Evolutionary conservation across 2,329 filamentous ascomycete genomes (phyloP).

Genomic region (Bipolaris oryzae): DNA sequence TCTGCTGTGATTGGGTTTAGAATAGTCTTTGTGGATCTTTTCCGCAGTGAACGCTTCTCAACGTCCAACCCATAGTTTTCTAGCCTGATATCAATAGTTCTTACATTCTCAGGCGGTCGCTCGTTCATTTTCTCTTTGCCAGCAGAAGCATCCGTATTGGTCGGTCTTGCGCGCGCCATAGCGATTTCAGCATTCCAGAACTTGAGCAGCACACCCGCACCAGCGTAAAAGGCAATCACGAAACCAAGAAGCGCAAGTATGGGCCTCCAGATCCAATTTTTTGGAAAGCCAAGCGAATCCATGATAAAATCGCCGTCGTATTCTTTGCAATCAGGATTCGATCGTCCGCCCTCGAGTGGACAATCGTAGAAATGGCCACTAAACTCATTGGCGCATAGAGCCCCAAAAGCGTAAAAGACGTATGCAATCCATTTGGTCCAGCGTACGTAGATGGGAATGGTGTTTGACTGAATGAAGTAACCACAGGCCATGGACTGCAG

Average conservation of each 20-base stretch:
- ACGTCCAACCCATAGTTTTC: constrained; percentile 68
- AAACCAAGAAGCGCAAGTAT: constrained; percentile 69
- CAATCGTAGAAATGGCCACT: constrained; percentile 74
- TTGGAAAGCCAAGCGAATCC: constrained; percentile 69
- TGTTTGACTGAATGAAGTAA: constrained; percentile 75
- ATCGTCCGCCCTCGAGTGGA: constrained; percentile 65
- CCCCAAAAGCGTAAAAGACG: constrained; percentile 73
- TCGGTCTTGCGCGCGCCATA: constrained; percentile 66
- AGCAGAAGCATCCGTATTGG: constrained; percentile 64
- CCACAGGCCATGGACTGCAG: constrained; percentile 76
- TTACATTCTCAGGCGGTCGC: constrained; percentile 59
- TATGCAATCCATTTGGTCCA: constrained; percentile 76
- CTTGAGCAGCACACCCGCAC: constrained; percentile 66
- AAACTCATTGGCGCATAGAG: constrained; percentile 75
- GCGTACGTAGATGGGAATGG: constrained; percentile 76
- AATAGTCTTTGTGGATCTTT: constrained; percentile 60
- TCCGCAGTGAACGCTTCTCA: constrained; percentile 63
- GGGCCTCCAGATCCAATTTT: constrained; percentile 69
- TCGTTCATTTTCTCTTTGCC: constrained; percentile 72
- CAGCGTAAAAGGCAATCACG: constrained; percentile 65
- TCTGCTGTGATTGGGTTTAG: constrained; percentile 69
- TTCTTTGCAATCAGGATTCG: constrained; percentile 68
- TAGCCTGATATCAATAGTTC: constrained; percentile 69
- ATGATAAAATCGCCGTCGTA: constrained; percentile 75
- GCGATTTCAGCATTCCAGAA: constrained; percentile 72